Evolutionary conservation across 2,329 filamentous ascomycete genomes (phyloP), one percentile per base, ranked within the genome.

Genomic region (Epichloe scottii): DNA sequence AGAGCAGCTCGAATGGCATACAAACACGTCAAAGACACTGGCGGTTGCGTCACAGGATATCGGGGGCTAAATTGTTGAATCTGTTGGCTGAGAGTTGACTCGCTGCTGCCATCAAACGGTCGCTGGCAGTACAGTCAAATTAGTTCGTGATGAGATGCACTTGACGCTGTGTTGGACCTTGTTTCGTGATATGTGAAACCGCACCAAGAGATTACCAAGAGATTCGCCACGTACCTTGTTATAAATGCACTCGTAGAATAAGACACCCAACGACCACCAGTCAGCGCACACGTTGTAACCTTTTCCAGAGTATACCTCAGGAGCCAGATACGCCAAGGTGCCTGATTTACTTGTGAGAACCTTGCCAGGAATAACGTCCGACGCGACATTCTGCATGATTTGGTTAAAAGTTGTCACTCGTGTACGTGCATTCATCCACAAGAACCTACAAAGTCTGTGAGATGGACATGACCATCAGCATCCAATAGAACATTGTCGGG

Each of bases 161-260:
- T 38, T 14, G 12, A 6, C 35, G 15, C 14, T 5, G 35, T 14
- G 12, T 7, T n/a, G 35, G 15, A 38, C 35, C 35, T n/a, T 2
- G 12, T 38, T 14, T 14, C 15, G 12, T n/a, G 8, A 3, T n/a
- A 38, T 38, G 35, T 15, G 35, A 14, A n/a, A n/a, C 14, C 12
- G 12, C 12, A n/a, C 35, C 35, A 15, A 38, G 7, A 10, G 6
- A n/a, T n/a, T n/a, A n/a, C n/a, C n/a, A 19, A 8, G 15, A 39
- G 2, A 8, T 17, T 19, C 19, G 10, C 15, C 15, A 64, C 75
- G 49, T 69, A 89, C 89, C 84, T 94, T 97, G 72, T 94, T 95
- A 72, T 97, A 98, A 57, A 98, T 96, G 76, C 93, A 97, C 68
- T 98, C 93, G 68, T 96, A 98, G 67, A 97, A 97, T n/a, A 95